These are phyloP conservation scores for Aureobasidium namibiae DNA, from an alignment of 2,329 filamentous ascomycete species.

Conservation along the genomic window DNA sequence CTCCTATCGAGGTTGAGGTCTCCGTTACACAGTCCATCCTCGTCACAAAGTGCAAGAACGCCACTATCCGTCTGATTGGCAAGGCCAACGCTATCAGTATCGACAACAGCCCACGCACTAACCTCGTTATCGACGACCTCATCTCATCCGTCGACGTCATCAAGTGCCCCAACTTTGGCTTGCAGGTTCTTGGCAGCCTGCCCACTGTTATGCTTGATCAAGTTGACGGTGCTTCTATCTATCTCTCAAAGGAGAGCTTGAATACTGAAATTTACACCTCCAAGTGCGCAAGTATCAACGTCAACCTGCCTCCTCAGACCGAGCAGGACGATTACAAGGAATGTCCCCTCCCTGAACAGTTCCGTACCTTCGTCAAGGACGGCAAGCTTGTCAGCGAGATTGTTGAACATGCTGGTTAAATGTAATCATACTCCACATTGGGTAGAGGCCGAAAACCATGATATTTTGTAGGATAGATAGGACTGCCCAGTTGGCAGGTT, in stretches of 20 bases:
- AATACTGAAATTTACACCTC: constrained; percentile 78
- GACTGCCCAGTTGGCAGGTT: neutral
- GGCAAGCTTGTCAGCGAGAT: constrained; percentile 84
- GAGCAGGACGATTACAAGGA: constrained; percentile 79
- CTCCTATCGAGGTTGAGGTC: constrained; percentile 73
- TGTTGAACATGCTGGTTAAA: constrained; percentile 80
- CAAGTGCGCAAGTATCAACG: constrained; percentile 80
- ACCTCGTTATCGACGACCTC: constrained; percentile 79
- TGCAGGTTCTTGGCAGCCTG: constrained; percentile 70
- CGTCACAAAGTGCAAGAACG: constrained; percentile 85
- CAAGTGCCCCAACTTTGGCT: constrained; percentile 86
- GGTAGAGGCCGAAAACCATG: neutral
- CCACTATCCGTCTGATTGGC: constrained; percentile 78
- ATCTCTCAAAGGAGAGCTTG: constrained; percentile 72
- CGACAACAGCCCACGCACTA: constrained; percentile 79
- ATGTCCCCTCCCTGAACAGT: constrained; percentile 79
- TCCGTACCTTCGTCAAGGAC: constrained; percentile 70
- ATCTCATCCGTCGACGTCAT: constrained; percentile 91
- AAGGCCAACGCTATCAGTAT: constrained; percentile 97
- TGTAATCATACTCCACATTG: neutral
- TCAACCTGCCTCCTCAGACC: constrained; percentile 65
- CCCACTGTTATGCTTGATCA: constrained; percentile 89
- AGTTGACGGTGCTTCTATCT: constrained; percentile 82
- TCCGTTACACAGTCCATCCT: constrained; percentile 80
- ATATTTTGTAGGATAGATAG: constrained; percentile 11